Evolutionary conservation across 2,329 filamentous ascomycete species (phyloP), one percentile per base, ranked within the genome.

Genomic region (Epichloe amarillans): DNA sequence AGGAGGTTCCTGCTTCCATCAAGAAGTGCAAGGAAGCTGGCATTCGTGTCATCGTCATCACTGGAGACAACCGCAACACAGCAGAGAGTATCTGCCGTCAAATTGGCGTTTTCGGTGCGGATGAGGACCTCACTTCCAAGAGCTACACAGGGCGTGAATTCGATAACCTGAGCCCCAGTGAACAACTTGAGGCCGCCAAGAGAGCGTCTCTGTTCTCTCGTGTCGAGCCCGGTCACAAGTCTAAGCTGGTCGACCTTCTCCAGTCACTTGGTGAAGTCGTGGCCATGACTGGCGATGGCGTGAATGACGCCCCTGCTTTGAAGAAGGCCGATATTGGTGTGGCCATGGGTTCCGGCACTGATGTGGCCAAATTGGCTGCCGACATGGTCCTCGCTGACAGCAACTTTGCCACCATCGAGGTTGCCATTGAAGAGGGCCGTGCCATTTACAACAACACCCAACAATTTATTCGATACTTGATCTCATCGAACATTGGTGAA

Each of bases 371-470:
- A 72, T 75, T 98, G 57, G 93, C 93, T 33, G 88, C 94, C 52
- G 93, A 98, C 66, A 98, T 98, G 93, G 91, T 98, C 48, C 83
- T 98, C 48, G 88, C 90, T 26, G 94, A 98, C 70, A 89, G 96
- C 72, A 98, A 98, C 75, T 98, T 98, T 68, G 93, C 93, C 55
- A 98, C 93, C 3, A 98, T 98, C 59, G 88, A 95, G 66, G 77
- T 88, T 51, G 93, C 93, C 47, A 90, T 98, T 56, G 93, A 98
- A 67, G 93, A 98, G 71, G 93, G 93, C 50, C 86, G 93, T 55
- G 90, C 90, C 56, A 98, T 98, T 71, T 98, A 96, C 79, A 97
- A 93, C 83, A 98, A 98, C 76, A 98, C 93, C 5, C 93, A 98
- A 66, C 93, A 98, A 67, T 98, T 98, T 70, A 98, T 98, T 70